Base-by-base conservation (phyloP, 805 yeast species). In the Candida tallmaniae region DNA sequence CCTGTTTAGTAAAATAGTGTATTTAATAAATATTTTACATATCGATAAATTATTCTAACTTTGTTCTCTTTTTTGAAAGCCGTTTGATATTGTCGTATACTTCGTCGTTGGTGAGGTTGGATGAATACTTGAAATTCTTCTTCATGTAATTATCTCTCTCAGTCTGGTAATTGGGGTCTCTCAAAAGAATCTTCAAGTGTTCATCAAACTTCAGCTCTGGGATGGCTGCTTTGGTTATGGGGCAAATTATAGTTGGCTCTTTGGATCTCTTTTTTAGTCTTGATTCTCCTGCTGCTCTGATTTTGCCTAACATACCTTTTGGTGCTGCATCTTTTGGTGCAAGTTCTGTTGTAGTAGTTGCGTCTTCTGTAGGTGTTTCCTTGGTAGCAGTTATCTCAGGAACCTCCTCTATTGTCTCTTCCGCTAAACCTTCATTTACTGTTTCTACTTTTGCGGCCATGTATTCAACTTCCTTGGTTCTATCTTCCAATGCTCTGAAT, bases 151-250 rank as follows among this genome's bases (percentile, higher is more conserved):
- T 70, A 27, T 68, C 74, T 48, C 76, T 78, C 54, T 86, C 87
- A 36, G 76, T 77, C 44, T 76, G 72, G 59, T 84, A 85, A 44
- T 75, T 67, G 3, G 96, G 95, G 56, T 89, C 95, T 29, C 89
- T 60, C 23, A 85, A 62, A 36, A 83, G 62, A 11, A 78, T 73
- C 39, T 75, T 73, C 45, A 89, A 64, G 53, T 90, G 97, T 41
- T 70, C 73, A 40, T 76, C 81, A 51, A 83, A 86, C 42, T 80
- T 64, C 27, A 70, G 67, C 46, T 83, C 93, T 0, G 89, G 82
- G 2, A 89, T 72, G 50, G 70, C 48, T 47, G 77, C 71, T 2
- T 80, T 80, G 0, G 96, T 84, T 26, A 84, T 65, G n/a, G 96
- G 96, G 51, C 96, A 86, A 42, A 65, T 70, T 26, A 88, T 71